Evolutionary conservation across 2,329 filamentous ascomycete genomes (phyloP), one percentile per base, ranked within the genome.

Genomic region (Xenosphaeropsis pyriputrescens): DNA sequence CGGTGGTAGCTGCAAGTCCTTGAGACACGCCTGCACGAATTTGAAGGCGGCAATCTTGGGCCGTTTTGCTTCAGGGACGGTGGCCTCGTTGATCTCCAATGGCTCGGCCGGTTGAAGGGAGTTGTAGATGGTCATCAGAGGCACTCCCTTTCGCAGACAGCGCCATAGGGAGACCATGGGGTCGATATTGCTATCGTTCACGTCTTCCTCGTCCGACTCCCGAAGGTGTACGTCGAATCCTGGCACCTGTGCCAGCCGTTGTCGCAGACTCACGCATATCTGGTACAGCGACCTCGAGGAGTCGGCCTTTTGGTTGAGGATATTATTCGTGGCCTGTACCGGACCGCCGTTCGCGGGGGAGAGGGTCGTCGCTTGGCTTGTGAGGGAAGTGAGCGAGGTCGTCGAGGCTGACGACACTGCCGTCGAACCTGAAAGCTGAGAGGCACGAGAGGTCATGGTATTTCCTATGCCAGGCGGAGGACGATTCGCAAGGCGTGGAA

Each of bases 291-390:
- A 95, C 42, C 80, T 73, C 39, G 84, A 85, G 47, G 91, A 88
- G 57, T 94, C 88, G 56, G 88, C 91, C 57, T 85, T 83, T 60
- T 89, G 84, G 62, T 98, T 98, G 68, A 98, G 94, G 57, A 98
- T 93, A 59, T 94, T 95, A 57, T 83, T 73, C 42, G 82, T 85
- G 43, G 86, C 82, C 51, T 85, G 64, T 43, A 88, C 72, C 42
- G 73, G 73, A 34, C 75, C 75, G 42, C 67, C 72, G 34, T 67
- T 62, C 37, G 59, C 58, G 13, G 60, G 59, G 34, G 56, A 41
- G 36, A 55, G 49, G 37, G 57, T 41, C n/a, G 56, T 57, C 35
- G 46, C 42, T 19, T 49, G 51, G 37, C 49, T 54, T 19, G 43
- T 47, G 46, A 52, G 50, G 18, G 51, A 49, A 18, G 52, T 51